Percentiles rank a stretch among this genome's conserved stretches.
These are phyloP conservation scores for Rhododendron kiyosumense DNA, from an alignment of 148 eudicot genomes.

Conservation along the genomic window DNA sequence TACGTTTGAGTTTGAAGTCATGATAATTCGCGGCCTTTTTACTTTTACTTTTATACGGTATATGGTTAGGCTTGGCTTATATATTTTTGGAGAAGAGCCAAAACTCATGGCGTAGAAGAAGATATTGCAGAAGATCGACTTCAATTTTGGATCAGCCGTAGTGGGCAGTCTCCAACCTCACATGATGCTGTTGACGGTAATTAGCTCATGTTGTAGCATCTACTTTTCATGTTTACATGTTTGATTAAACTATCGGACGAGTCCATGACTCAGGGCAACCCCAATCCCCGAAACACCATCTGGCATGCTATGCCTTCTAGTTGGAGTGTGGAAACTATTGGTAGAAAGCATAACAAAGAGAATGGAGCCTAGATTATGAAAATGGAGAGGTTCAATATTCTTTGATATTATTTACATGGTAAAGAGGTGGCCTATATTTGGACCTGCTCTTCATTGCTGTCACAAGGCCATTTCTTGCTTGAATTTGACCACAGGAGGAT, in stretches of 20 bases:
- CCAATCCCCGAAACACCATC: neutral
- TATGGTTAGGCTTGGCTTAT: conserved; percentile 23
- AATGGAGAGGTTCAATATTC: neutral
- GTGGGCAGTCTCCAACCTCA: conserved; percentile 22
- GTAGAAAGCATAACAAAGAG: neutral
- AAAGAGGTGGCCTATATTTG: neutral
- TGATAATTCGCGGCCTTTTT: neutral
- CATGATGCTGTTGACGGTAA: conserved; percentile 28
- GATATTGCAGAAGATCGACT: conserved; percentile 26
- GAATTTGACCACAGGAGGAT: neutral
- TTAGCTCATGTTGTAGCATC: neutral
- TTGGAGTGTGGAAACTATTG: neutral
- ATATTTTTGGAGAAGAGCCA: conserved; percentile 26
- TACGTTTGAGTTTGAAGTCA: neutral
- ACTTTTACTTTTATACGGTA: neutral
- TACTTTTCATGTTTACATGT: neutral
- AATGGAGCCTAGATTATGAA: neutral
- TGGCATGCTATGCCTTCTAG: neutral
- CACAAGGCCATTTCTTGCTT: neutral
- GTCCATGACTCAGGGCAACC: neutral
- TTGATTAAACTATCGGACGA: neutral
- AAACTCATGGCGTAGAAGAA: conserved; percentile 23
- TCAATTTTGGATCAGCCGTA: conserved; percentile 27
- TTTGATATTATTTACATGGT: neutral
- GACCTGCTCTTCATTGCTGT: neutral